These are phyloP conservation scores for Oryza nivara DNA, from an alignment of 176 grass and related monocot species.

Conservation along the genomic window DNA sequence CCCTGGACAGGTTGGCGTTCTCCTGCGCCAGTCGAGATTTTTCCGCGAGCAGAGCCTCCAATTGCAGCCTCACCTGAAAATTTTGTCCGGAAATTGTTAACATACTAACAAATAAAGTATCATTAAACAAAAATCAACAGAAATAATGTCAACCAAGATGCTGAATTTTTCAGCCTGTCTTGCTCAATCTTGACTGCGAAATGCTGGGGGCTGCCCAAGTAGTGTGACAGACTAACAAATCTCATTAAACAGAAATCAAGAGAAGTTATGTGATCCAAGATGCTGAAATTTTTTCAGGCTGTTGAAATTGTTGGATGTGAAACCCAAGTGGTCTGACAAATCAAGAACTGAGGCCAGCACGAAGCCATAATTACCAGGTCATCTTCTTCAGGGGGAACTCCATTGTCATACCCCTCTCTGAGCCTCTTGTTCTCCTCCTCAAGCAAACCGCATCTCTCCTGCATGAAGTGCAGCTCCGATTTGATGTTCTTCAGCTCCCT, in stretches of 20 bases:
- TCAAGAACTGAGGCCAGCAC: neutral
- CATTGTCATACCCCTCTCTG: conserved; percentile 63
- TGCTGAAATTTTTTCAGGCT: neutral
- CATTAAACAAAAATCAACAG: too few species aligned
- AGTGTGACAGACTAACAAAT: neutral
- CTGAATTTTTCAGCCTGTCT: too few species aligned
- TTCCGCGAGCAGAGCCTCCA: conserved; percentile 84
- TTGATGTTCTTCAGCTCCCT: conserved; percentile 90
- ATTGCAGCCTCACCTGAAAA: conserved; percentile 75
- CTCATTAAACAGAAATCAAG: too few species aligned
- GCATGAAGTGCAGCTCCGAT: conserved; percentile 81
- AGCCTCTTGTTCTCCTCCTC: conserved; percentile 91
- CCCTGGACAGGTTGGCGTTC: conserved; percentile 71
- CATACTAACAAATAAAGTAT: too few species aligned
- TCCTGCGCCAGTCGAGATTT: conserved; percentile 89
- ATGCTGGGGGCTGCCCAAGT: too few species aligned
- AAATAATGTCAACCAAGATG: too few species aligned
- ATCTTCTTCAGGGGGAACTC: conserved; percentile 70
- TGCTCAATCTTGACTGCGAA: too few species aligned
- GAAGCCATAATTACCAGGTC: conserved; percentile 66
- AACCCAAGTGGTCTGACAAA: neutral
- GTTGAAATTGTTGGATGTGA: neutral
- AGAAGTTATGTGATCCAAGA: too few species aligned
- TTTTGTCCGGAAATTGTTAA: neutral
- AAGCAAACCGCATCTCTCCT: conserved; percentile 75